Percentiles rank a stretch among this genome's conserved stretches.
These are phyloP conservation scores for Ceratorhiza oryzae-sativae DNA, from an alignment of 1,284 basidiomycete species.

Conservation along the genomic window DNA sequence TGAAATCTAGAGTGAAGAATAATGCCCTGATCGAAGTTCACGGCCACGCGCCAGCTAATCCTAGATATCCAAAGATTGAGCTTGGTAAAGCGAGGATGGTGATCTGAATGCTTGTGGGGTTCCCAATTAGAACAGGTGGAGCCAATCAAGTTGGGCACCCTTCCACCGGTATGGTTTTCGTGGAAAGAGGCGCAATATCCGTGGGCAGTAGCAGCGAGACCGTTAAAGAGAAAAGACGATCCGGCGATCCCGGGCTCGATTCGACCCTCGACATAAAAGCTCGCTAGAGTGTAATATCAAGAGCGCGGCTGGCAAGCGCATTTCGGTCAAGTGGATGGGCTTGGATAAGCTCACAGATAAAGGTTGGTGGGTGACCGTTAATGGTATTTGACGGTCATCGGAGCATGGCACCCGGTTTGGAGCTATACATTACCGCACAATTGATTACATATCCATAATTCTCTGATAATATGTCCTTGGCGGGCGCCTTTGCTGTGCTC, in stretches of 20 bases:
- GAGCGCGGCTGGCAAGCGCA: not conserved
- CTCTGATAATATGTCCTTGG: not conserved
- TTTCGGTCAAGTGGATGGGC: not conserved
- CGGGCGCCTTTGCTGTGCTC: conserved; percentile 4
- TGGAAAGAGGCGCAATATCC: not conserved
- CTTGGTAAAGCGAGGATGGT: not conserved
- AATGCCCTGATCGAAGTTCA: conserved; percentile 1
- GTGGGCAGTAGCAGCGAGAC: not conserved
- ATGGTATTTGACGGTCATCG: not conserved
- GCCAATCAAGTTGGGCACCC: not conserved
- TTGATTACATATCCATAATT: not conserved
- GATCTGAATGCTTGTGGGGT: not conserved
- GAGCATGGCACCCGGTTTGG: not conserved
- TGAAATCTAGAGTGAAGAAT: not conserved
- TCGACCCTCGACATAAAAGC: not conserved
- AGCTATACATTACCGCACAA: not conserved
- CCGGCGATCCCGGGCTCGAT: conserved; percentile 5
- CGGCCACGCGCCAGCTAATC: not conserved
- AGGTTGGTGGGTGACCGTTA: not conserved
- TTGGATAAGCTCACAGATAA: not conserved
- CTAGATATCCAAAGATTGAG: not conserved
- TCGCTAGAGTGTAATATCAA: not conserved
- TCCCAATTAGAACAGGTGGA: not conserved
- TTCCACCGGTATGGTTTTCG: not conserved
- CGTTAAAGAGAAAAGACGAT: conserved; percentile 4